Evolutionary conservation across 1,284 basidiomycete species (phyloP).

Genomic region (Cutaneotrichosporon cutaneum): DNA sequence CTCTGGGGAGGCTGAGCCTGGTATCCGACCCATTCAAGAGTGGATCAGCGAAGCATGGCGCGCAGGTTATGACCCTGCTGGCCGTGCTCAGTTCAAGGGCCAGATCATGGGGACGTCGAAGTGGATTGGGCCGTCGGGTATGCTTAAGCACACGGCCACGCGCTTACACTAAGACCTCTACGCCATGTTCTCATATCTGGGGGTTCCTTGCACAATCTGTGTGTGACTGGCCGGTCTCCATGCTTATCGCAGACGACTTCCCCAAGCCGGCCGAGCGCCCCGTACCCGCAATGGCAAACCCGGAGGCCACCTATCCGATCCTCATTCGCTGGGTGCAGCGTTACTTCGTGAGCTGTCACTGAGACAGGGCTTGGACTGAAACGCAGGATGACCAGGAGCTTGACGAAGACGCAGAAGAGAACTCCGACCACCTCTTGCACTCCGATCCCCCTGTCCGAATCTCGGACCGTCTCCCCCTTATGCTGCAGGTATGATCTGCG

Average conservation of each 20-base stretch:
- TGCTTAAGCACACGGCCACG: slow-evolving; percentile 22
- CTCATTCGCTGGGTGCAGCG: slow-evolving; percentile 43
- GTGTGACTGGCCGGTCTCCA: background rate
- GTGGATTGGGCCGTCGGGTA: slow-evolving; percentile 78
- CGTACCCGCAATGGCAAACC: background rate
- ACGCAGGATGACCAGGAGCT: slow-evolving; percentile 8
- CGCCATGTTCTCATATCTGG: slow-evolving; percentile 52
- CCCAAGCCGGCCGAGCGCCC: slow-evolving; percentile 34
- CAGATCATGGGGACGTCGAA: slow-evolving; percentile 65
- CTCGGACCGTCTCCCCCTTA: slow-evolving; percentile 69
- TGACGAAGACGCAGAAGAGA: slow-evolving; percentile 4
- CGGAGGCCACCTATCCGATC: slow-evolving; percentile 29
- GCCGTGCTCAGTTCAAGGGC: slow-evolving; percentile 61
- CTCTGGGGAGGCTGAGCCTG: slow-evolving; percentile 55
- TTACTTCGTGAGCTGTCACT: slow-evolving; percentile 43
- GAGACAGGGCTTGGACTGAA: background rate
- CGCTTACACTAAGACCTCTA: slow-evolving; percentile 55
- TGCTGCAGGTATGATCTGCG: slow-evolving; percentile 58
- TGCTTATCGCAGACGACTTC: slow-evolving; percentile 43
- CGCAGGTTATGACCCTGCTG: slow-evolving; percentile 68
- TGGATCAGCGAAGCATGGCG: slow-evolving; percentile 80
- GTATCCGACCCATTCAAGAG: slow-evolving; percentile 68
- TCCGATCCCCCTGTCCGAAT: slow-evolving; percentile 50
- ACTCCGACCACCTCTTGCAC: slow-evolving; percentile 36
- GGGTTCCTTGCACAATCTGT: slow-evolving; percentile 62